Conservation (phyloP, 805 yeast species). For the Cephaloascus albidus region DNA sequence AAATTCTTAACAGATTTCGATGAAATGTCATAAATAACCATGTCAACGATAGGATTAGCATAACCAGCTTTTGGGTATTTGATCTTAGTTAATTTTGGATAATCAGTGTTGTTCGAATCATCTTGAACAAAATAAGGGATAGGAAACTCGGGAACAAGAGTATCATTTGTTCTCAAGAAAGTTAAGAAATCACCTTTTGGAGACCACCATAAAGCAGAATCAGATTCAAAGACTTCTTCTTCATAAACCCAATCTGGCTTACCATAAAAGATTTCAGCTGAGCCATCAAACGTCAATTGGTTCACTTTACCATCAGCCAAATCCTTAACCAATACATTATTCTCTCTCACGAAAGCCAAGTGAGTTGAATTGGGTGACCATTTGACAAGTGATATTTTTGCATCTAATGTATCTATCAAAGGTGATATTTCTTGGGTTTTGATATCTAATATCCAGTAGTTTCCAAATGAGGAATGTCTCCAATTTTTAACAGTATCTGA, state of each 20-base stretch:
- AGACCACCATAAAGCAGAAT: conserved; percentile 65
- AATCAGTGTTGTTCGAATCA: conserved; percentile 16
- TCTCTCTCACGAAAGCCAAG: conserved; percentile 46
- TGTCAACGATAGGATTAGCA: conserved; percentile 43
- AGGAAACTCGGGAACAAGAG: conserved; percentile 42
- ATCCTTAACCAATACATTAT: conserved; percentile 43
- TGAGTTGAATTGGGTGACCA: conserved; percentile 56
- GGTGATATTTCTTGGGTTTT: conserved; percentile 12
- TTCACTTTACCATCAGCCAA: conserved; percentile 12
- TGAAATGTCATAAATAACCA: conserved; percentile 31
- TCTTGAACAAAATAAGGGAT: conserved; percentile 41
- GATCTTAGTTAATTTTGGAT: conserved; percentile 36
- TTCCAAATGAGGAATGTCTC: conserved; percentile 40
- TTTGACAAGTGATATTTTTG: conserved; percentile 39
- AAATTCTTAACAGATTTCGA: conserved; percentile 10
- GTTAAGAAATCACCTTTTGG: conserved; percentile 49
- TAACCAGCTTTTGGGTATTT: conserved; percentile 73
- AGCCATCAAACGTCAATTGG: conserved; percentile 44
- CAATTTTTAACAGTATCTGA: conserved; percentile 54
- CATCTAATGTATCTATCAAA: conserved; percentile 16
- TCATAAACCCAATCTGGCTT: conserved; percentile 82
- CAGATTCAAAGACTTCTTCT: conserved; percentile 60
- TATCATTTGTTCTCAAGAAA: conserved; percentile 50
- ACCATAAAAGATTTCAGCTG: conserved; percentile 46
- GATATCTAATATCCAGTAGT: conserved; percentile 32